Percentiles rank a stretch among this genome's conserved stretches.
phyloP scores from a whole-genome alignment of 441 rosid genomes.

The Syzygium malaccense region DNA sequence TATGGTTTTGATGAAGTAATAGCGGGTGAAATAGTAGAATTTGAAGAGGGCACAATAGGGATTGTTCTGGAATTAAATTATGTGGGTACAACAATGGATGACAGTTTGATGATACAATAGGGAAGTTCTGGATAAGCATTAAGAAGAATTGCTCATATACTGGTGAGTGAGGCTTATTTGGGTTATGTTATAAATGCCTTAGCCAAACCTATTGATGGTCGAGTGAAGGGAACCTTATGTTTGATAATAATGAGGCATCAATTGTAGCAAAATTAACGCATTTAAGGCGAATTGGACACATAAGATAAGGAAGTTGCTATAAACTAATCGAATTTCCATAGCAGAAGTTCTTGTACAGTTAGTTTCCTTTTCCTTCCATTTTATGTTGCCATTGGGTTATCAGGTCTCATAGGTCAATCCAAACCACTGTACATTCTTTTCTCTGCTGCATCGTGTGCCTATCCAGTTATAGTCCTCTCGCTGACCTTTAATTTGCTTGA shows the following conservation, averaged over 20 bases:
- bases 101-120: slow-evolving; percentile 2
- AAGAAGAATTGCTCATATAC: slow-evolving; percentile 11
- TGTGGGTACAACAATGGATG: neutral
- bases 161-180: slow-evolving; percentile 5
- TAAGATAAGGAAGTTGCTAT: neutral
- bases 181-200: neutral
- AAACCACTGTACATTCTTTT: neutral
- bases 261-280: neutral
- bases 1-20: neutral
- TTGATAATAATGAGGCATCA: neutral
- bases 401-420: neutral
- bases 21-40: neutral
- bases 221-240: neutral
- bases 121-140: slow-evolving; percentile 11
- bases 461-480: neutral
- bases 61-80: neutral
- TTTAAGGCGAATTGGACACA: neutral
- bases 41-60: neutral
- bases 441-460: neutral
- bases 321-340: neutral
- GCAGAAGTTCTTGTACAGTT: neutral
- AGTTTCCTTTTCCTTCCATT: neutral
- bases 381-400: neutral
- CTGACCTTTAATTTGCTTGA: slow-evolving; percentile 1
- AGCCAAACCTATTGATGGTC: neutral